phyloP scores from a whole-genome alignment of 1,139 yeast species.

The Kluyveromyces sp. region DNA sequence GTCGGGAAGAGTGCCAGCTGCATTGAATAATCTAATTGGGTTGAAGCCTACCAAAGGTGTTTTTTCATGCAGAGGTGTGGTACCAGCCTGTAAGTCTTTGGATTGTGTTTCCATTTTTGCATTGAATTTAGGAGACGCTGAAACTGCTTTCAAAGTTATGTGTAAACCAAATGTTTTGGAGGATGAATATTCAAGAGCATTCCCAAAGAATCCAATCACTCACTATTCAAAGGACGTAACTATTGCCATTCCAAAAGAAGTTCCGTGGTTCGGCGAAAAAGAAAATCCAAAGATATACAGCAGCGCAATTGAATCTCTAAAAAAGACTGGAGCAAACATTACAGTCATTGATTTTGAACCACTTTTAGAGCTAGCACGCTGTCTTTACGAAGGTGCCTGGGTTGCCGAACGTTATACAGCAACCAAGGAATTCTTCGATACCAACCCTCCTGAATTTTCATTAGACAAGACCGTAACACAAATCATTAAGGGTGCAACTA shows the following conservation, averaged over 20 bases:
- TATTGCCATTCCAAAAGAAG: slow-evolving; percentile 65
- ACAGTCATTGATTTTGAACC: slow-evolving; percentile 63
- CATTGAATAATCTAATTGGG: slow-evolving; percentile 82
- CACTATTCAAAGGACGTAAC: slow-evolving; percentile 52
- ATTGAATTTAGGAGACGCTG: slow-evolving; percentile 73
- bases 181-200: slow-evolving; percentile 72
- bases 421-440: slow-evolving; percentile 59
- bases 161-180: slow-evolving; percentile 63
- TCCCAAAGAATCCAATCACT: slow-evolving; percentile 59
- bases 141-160: slow-evolving; percentile 58
- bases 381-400: slow-evolving; percentile 98
- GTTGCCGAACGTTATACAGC: slow-evolving; percentile 92
- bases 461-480: slow-evolving; percentile 78
- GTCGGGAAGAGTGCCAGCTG: slow-evolving; percentile 97
- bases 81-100: slow-evolving; percentile 93
- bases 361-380: slow-evolving; percentile 72
- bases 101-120: slow-evolving; percentile 89
- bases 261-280: slow-evolving; percentile 73
- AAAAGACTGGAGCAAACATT: slow-evolving; percentile 48
- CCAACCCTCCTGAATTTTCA: slow-evolving; percentile 61
- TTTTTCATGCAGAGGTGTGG: slow-evolving; percentile 79
- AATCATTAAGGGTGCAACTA: slow-evolving; percentile 71
- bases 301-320: slow-evolving; percentile 51
- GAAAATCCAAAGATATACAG: slow-evolving; percentile 66
- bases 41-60: slow-evolving; percentile 88